Percentiles rank a stretch among this genome's conserved stretches.
Conservation (phyloP, 805 yeast genomes). For the Lachancea waltii region DNA sequence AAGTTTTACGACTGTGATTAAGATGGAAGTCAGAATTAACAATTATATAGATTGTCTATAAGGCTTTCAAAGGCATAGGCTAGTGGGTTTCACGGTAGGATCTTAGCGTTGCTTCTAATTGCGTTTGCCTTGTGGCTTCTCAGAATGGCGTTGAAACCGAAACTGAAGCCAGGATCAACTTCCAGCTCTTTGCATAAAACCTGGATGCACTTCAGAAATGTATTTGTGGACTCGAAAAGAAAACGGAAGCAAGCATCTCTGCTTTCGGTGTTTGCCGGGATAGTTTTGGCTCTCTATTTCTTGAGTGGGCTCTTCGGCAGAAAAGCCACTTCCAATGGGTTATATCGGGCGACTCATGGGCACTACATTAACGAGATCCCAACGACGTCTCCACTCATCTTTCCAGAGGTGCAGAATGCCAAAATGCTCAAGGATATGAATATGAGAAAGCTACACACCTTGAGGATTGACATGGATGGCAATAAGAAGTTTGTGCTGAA, state of each 20-base stretch:
- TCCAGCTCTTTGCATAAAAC: neutral
- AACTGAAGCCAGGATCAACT: conserved; percentile 17
- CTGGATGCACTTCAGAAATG: neutral
- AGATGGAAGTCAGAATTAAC: too few relatives aligned
- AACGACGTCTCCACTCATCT: conserved; percentile 49
- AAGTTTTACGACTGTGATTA: too few relatives aligned
- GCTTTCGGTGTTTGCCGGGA: conserved; percentile 5
- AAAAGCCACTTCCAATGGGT: conserved; percentile 5
- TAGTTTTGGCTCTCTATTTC: conserved; percentile 14
- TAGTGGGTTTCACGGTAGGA: neutral
- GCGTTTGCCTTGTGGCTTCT: conserved; percentile 9
- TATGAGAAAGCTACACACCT: conserved; percentile 44
- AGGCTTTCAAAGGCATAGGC: too few relatives aligned
- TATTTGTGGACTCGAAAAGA: conserved; percentile 5
- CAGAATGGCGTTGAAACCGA: conserved; percentile 28
- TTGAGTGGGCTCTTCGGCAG: conserved; percentile 16
- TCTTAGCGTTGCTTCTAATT: conserved; percentile 4
- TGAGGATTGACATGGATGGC: conserved; percentile 42
- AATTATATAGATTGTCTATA: too few relatives aligned
- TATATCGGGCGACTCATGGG: conserved; percentile 37
- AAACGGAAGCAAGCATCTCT: conserved; percentile 5
- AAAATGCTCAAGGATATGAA: conserved; percentile 53
- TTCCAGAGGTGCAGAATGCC: conserved; percentile 72
- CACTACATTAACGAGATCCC: conserved; percentile 40
- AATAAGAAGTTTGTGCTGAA: conserved; percentile 33